Evolutionary conservation across 192 early-diverging fungal species (phyloP).

Genomic region (Coemansia sp.): DNA sequence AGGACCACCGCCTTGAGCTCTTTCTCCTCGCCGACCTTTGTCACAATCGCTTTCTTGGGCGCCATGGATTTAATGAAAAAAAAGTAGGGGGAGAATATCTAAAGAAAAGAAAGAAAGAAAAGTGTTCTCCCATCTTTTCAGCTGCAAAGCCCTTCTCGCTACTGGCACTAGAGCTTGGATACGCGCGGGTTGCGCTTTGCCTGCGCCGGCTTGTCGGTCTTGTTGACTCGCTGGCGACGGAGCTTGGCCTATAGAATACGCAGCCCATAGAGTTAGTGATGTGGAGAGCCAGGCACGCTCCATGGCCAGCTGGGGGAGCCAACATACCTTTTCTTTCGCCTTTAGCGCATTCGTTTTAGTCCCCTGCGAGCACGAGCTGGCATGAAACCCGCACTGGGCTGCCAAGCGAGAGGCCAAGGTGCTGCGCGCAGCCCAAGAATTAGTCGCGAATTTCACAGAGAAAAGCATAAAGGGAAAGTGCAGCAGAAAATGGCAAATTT

Average conservation of each 20-base stretch:
- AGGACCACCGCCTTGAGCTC: slow-evolving; percentile 87
- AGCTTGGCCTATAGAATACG: slow-evolving; percentile 27
- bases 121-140: neutral
- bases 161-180: slow-evolving; percentile 28
- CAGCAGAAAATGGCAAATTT: neutral
- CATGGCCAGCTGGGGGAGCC: neutral
- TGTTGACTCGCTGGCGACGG: slow-evolving; percentile 46
- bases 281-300: neutral
- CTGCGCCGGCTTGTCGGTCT: slow-evolving; percentile 41
- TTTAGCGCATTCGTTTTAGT: slow-evolving; percentile 31
- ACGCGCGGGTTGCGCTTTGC: slow-evolving; percentile 39
- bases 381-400: neutral
- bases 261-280: neutral
- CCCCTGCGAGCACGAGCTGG: neutral
- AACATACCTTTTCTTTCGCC: slow-evolving; percentile 37
- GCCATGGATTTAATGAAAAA: slow-evolving; percentile 16
- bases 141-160: neutral
- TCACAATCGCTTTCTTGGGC: slow-evolving; percentile 22
- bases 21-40: slow-evolving; percentile 55
- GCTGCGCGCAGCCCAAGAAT: neutral
- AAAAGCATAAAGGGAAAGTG: neutral
- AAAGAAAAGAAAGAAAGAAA: neutral
- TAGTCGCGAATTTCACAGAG: neutral
- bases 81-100: neutral
- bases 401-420: neutral